Base-by-base conservation (phyloP, 306 rosid species). In the Casuarina cunninghamiana region DNA sequence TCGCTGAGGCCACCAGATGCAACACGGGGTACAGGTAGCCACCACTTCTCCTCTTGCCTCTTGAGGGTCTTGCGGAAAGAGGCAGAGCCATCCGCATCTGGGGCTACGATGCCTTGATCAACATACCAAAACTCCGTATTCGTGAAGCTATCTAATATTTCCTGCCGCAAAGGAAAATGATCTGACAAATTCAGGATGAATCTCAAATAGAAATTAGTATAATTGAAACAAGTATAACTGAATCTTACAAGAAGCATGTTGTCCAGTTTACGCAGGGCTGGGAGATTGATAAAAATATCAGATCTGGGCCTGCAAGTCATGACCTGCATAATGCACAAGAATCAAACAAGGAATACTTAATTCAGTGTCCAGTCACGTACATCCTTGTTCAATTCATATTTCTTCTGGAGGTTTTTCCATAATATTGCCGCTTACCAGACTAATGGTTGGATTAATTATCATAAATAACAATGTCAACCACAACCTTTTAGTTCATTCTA, bases 41-140 rank as follows among this genome's bases (percentile, higher is more conserved):
- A 93, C 99, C 99, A 95, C 80, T 95, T 95, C 83, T 95, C 99
- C 63, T 95, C 97, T 85, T 95, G 97, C 76, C 97, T 80, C 63
- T 91, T 97, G 68, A 89, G 65, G 21, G 88, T 74, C 80, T 85
- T 92, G 75, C 90, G 95, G 68, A 93, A 93, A 37, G 99, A 93
- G 83, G 87, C 85, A 0, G 97, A 89, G 32, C 97, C 96, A 75
- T 93, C 93, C 4, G 89, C 86, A 38, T 91, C 96, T 9, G 87
- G 79, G 35, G 97, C 86, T 51, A 87, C 80, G 49, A 95, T 91
- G 62, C 99, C 97, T 90, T 95, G 97, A 77, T 95, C 99, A 2
- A 93, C 92, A 81, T 95, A 95, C 99, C 99, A 95, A 81, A 95
- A 95, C 77, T 93, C 97, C 3, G 87, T 89, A 15, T 57, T 75